A percentile compares a stretch with the other conserved stretches of the same genome.
Evolutionary conservation across 768 basidiomycete species (phyloP).

Genomic region (Kwoniella sp.): DNA sequence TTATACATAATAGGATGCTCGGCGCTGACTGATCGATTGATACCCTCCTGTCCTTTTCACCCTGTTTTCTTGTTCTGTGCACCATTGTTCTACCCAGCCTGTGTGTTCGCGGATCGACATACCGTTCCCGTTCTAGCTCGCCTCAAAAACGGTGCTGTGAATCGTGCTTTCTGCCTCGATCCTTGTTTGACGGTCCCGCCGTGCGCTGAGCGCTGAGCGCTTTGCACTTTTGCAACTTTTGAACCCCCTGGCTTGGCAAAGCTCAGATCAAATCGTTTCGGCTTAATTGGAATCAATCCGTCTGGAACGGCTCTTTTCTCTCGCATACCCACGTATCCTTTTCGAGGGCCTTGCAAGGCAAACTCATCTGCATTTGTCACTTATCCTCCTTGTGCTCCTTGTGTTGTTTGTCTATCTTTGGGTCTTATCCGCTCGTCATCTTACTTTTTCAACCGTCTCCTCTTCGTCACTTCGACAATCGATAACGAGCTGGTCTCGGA

Average conservation of each 20-base stretch:
- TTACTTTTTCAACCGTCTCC: background rate
- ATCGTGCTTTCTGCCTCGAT: no score
- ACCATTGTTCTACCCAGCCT: background rate
- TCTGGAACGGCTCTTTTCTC: constrained; percentile 9
- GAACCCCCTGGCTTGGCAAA: background rate
- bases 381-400: no score
- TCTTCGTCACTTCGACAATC: background rate
- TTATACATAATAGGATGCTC: no score
- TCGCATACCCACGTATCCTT: background rate
- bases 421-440: background rate
- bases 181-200: no score
- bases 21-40: background rate
- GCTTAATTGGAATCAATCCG: background rate
- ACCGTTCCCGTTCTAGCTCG: background rate
- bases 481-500: constrained; percentile 12
- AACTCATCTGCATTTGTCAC: background rate
- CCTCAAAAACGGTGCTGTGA: no score
- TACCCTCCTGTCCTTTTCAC: background rate
- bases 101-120: background rate
- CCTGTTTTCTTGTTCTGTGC: constrained; percentile 1
- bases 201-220: background rate
- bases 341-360: no score
- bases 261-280: background rate
- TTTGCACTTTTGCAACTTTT: no score
- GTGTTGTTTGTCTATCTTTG: no score